Evolutionary conservation across 2,329 filamentous ascomycete genomes (phyloP).

Genomic region (Fusarium sp.): DNA sequence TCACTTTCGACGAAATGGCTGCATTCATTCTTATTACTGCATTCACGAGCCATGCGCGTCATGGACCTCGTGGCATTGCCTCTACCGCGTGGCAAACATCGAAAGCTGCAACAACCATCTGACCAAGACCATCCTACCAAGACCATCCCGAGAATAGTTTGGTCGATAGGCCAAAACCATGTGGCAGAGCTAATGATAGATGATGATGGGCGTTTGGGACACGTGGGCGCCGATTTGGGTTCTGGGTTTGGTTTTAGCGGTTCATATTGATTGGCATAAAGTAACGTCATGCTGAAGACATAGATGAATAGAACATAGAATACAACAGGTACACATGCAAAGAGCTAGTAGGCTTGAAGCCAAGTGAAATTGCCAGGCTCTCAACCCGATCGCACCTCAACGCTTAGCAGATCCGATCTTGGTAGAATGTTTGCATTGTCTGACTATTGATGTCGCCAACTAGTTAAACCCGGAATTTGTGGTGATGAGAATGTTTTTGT

Average conservation of each 20-base stretch:
- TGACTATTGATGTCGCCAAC: no score
- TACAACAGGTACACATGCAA: neutral
- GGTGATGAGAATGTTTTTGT: no score
- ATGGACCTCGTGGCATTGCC: conserved; percentile 17
- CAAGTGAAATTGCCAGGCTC: neutral
- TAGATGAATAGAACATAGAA: neutral
- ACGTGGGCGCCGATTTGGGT: conserved; percentile 12
- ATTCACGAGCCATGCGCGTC: conserved; percentile 9
- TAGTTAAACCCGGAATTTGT: no score
- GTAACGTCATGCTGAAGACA: conserved; percentile 7
- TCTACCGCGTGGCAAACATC: conserved; percentile 1
- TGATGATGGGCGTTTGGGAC: conserved; percentile 7
- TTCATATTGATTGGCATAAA: conserved; percentile 1
- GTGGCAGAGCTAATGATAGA: conserved; percentile 12
- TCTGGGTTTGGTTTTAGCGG: conserved; percentile 9
- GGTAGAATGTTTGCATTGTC: neutral
- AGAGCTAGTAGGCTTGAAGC: neutral
- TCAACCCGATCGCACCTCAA: no score
- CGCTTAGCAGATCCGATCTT: neutral
- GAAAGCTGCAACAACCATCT: neutral
- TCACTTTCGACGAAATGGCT: neutral
- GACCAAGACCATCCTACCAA: conserved; percentile 3
- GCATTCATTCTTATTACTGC: neutral
- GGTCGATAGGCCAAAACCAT: conserved; percentile 2
- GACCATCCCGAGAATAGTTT: conserved; percentile 11